Conservation (phyloP, 352 stramenopile genomes). For the Pythium diclinum region DNA sequence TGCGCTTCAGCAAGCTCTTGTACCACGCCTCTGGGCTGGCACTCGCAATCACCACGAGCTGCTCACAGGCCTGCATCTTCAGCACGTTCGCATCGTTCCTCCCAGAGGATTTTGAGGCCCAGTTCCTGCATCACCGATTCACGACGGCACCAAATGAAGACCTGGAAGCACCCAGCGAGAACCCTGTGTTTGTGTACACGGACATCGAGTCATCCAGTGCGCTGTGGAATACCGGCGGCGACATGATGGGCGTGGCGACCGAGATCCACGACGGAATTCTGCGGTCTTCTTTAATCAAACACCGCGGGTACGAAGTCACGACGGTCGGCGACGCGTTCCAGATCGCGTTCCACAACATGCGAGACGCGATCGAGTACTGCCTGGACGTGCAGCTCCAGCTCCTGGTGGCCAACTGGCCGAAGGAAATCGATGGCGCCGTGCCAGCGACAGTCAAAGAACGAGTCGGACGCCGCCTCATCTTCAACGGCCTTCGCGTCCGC, state of each 20-base stretch:
- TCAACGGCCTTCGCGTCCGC: conserved; percentile 28
- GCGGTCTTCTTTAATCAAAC: conserved; percentile 29
- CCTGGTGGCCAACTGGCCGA: conserved; percentile 52
- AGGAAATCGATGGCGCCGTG: conserved; percentile 49
- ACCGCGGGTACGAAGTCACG: conserved; percentile 74
- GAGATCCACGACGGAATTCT: conserved; percentile 37
- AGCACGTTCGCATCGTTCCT: conserved; percentile 7
- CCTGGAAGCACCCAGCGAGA: conserved; percentile 5
- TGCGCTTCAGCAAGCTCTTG: conserved; percentile 15
- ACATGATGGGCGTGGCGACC: conserved; percentile 30
- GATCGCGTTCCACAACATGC: conserved; percentile 62
- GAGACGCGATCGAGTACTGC: conserved; percentile 46
- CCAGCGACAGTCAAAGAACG: conserved; percentile 31
- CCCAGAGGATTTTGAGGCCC: conserved; percentile 21
- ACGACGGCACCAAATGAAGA: background rate
- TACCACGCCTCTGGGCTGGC: conserved; percentile 9
- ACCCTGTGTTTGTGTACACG: conserved; percentile 38
- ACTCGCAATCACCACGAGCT: conserved; percentile 20
- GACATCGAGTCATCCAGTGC: conserved; percentile 21
- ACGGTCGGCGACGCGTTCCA: conserved; percentile 70
- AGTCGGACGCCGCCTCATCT: conserved; percentile 2
- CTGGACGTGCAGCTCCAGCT: conserved; percentile 20
- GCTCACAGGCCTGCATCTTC: conserved; percentile 19
- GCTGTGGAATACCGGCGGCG: conserved; percentile 25
- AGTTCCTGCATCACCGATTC: background rate